Evolutionary conservation across 768 basidiomycete species (phyloP).

Genomic region (Lactarius akahatsu): DNA sequence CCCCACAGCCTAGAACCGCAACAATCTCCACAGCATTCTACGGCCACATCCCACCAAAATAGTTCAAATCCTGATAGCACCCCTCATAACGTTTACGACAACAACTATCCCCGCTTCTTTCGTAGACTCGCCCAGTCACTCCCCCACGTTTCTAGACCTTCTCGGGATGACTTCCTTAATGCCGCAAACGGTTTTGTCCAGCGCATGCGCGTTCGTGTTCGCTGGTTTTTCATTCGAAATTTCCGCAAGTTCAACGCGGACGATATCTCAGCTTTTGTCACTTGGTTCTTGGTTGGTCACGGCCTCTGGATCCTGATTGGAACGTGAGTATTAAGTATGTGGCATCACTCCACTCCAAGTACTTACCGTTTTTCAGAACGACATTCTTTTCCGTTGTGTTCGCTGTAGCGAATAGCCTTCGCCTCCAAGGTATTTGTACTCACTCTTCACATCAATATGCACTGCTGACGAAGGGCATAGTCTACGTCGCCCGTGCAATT

Average conservation of each 20-base stretch:
- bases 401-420: slow-evolving; percentile 82
- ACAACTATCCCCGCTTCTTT: slow-evolving; percentile 80
- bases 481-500: slow-evolving; percentile 80
- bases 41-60: neutral
- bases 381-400: slow-evolving; percentile 96
- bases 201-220: slow-evolving; percentile 85
- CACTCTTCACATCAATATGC: neutral
- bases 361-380: slow-evolving; percentile 50
- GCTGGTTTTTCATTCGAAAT: slow-evolving; percentile 94
- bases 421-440: slow-evolving; percentile 61
- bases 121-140: slow-evolving; percentile 74
- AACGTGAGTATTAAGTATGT: slow-evolving; percentile 56
- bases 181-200: slow-evolving; percentile 91
- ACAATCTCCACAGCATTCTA: neutral
- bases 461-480: slow-evolving; percentile 39
- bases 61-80: slow-evolving; percentile 13
- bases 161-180: slow-evolving; percentile 84
- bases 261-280: slow-evolving; percentile 94
- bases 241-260: slow-evolving; percentile 96
- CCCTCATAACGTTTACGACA: slow-evolving; percentile 43
- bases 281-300: slow-evolving; percentile 95
- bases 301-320: slow-evolving; percentile 94
- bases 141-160: slow-evolving; percentile 76
- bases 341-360: neutral
- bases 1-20: neutral